phyloP scores from a whole-genome alignment of 257 asterid species.

The Pogostemon cablin region DNA sequence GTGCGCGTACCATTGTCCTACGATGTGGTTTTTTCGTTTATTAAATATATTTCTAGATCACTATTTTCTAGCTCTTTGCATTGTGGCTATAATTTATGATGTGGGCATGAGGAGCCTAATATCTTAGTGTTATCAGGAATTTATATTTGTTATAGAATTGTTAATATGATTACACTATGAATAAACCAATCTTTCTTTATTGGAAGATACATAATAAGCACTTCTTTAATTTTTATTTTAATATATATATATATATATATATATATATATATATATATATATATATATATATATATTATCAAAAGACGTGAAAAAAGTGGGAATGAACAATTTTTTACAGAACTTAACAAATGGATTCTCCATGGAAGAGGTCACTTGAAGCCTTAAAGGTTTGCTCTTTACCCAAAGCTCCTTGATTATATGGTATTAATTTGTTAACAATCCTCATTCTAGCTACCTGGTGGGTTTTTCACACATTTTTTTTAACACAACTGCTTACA shows the following conservation, averaged over 20 bases:
- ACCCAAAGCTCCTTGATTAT: background rate
- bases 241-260: too few relatives aligned
- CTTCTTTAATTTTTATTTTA: background rate
- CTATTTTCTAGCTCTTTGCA: constrained; percentile 9
- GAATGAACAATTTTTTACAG: constrained; percentile 74
- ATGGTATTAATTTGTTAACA: constrained; percentile 4
- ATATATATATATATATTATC: background rate
- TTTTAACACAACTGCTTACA: constrained; percentile 1
- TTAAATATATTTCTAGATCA: constrained; percentile 7
- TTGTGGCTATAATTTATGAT: constrained; percentile 17
- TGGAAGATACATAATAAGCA: constrained; percentile 24
- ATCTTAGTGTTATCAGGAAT: constrained; percentile 17
- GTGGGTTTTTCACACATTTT: background rate
- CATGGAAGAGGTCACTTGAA: constrained; percentile 82
- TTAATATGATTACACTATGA: constrained; percentile 13
- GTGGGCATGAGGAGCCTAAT: background rate
- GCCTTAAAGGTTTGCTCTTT: constrained; percentile 50
- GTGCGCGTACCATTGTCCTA: constrained; percentile 3
- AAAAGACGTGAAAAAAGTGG: constrained; percentile 71
- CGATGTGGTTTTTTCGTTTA: constrained; percentile 3
- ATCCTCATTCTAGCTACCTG: constrained; percentile 3
- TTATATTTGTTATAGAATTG: background rate
- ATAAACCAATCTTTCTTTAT: background rate
- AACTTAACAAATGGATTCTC: constrained; percentile 90
- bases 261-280: too few relatives aligned